Evolutionary conservation across 306 rosid genomes (phyloP).

Genomic region (Gastrolobium bilobum): DNA sequence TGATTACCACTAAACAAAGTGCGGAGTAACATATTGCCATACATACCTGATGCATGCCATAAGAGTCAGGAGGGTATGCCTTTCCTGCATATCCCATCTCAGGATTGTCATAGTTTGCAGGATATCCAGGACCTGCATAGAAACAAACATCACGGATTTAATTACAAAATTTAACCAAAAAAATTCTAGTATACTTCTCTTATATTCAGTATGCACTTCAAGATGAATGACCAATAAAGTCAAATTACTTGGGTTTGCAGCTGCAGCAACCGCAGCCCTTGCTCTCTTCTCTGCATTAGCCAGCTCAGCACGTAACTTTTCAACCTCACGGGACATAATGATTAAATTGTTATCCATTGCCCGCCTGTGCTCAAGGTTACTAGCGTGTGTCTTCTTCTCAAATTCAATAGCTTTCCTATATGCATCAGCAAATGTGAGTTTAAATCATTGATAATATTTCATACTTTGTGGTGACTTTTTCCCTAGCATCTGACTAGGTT

Average conservation of each 20-base stretch:
- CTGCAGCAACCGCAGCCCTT: slow-evolving; percentile 66
- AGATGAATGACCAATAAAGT: not conserved
- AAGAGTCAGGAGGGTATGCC: slow-evolving; percentile 63
- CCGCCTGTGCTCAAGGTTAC: slow-evolving; percentile 69
- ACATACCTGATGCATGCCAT: slow-evolving; percentile 68
- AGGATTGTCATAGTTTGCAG: slow-evolving; percentile 58
- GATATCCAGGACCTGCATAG: slow-evolving; percentile 67
- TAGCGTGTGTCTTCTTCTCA: slow-evolving; percentile 74
- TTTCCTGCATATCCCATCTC: slow-evolving; percentile 66
- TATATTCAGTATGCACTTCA: slow-evolving; percentile 23
- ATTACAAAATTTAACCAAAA: slow-evolving; percentile 7
- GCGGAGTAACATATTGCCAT: slow-evolving; percentile 4
- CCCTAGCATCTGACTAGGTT: slow-evolving; percentile 11
- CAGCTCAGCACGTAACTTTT: slow-evolving; percentile 80
- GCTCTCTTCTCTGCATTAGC: slow-evolving; percentile 85
- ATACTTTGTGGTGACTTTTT: slow-evolving; percentile 6
- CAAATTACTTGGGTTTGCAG: slow-evolving; percentile 72
- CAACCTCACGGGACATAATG: slow-evolving; percentile 76
- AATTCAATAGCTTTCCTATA: slow-evolving; percentile 87
- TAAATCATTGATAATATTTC: slow-evolving; percentile 10
- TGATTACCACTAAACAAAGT: slow-evolving; percentile 7
- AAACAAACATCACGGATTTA: slow-evolving; percentile 38
- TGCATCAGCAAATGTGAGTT: slow-evolving; percentile 33
- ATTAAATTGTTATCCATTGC: slow-evolving; percentile 71
- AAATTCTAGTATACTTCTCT: slow-evolving; percentile 16